phyloP scores from a whole-genome alignment of 768 basidiomycete genomes.

The Coprinopsis strossmayeri region DNA sequence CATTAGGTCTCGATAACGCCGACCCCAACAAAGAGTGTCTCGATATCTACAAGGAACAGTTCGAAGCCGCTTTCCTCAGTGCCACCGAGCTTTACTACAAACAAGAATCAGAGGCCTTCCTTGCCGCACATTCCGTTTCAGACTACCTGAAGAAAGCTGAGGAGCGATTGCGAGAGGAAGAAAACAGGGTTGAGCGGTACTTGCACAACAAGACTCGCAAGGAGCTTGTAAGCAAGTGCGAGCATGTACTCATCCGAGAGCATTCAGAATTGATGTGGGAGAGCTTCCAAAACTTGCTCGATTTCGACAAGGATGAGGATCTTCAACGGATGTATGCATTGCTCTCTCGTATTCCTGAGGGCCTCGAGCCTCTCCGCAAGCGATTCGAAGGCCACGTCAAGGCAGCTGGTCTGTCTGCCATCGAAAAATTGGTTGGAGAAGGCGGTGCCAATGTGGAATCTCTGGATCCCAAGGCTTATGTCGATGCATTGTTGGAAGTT shows the following conservation, averaged over 20 bases:
- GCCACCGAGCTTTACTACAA: slow-evolving; percentile 93
- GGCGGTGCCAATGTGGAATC: slow-evolving; percentile 55
- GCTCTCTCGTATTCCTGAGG: slow-evolving; percentile 88
- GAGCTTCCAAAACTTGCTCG: slow-evolving; percentile 87
- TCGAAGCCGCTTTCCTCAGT: slow-evolving; percentile 83
- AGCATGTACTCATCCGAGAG: slow-evolving; percentile 87
- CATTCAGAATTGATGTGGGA: slow-evolving; percentile 92
- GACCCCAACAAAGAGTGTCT: slow-evolving; percentile 93
- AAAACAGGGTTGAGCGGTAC: slow-evolving; percentile 93
- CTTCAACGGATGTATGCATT: slow-evolving; percentile 95
- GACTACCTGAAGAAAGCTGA: slow-evolving; percentile 98
- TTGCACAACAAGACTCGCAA: slow-evolving; percentile 89
- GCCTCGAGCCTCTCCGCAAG: slow-evolving; percentile 88
- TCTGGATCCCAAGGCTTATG: slow-evolving; percentile 92
- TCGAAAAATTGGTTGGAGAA: slow-evolving; percentile 71
- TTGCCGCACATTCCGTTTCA: slow-evolving; percentile 86
- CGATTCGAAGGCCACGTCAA: slow-evolving; percentile 97
- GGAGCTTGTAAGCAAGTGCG: slow-evolving; percentile 80
- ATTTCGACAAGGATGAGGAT: slow-evolving; percentile 95
- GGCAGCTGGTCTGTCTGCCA: slow-evolving; percentile 76
- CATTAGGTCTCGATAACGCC: slow-evolving; percentile 85
- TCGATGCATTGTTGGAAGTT: slow-evolving; percentile 89
- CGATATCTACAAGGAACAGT: slow-evolving; percentile 92
- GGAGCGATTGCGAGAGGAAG: slow-evolving; percentile 88
- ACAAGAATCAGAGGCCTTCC: slow-evolving; percentile 87